phyloP scores from a whole-genome alignment of 108 stramenopile species.

The Skeletonema grethae region DNA sequence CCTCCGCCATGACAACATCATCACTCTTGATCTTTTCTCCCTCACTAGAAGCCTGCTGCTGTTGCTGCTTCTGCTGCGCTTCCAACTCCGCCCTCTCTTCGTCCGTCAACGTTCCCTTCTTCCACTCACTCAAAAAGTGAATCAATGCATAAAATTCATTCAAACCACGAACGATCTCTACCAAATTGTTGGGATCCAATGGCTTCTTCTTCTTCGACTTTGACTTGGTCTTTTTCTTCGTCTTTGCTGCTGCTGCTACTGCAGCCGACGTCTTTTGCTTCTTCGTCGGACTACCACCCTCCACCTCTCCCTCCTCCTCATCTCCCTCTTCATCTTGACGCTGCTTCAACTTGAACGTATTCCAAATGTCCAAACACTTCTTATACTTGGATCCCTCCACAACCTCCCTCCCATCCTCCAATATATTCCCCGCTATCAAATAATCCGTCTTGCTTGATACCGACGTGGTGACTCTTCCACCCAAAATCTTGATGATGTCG shows the following conservation, averaged over 20 bases:
- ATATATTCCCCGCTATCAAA: conserved; percentile 75
- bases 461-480: conserved; percentile 77
- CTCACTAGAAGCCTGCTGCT: background rate
- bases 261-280: conserved; percentile 7
- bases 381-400: conserved; percentile 83
- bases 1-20: conserved; percentile 5
- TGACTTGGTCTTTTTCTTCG: background rate
- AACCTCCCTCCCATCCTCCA: conserved; percentile 92
- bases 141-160: conserved; percentile 64
- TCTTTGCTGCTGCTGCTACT: background rate
- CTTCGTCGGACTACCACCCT: background rate
- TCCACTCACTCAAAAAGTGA: conserved; percentile 59
- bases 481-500: conserved; percentile 78
- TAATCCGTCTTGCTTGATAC: conserved; percentile 89
- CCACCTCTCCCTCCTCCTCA: background rate
- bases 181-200: conserved; percentile 38
- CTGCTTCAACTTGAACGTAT: conserved; percentile 26
- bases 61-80: conserved; percentile 6
- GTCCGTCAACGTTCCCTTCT: conserved; percentile 30
- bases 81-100: conserved; percentile 15
- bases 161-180: conserved; percentile 55
- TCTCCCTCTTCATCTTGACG: conserved; percentile 6
- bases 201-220: conserved; percentile 16
- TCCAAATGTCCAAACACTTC: conserved; percentile 57
- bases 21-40: background rate